These are phyloP conservation scores for Hypoxylon trugodes DNA, from an alignment of 495 filamentous ascomycete genomes.

Conservation along the genomic window DNA sequence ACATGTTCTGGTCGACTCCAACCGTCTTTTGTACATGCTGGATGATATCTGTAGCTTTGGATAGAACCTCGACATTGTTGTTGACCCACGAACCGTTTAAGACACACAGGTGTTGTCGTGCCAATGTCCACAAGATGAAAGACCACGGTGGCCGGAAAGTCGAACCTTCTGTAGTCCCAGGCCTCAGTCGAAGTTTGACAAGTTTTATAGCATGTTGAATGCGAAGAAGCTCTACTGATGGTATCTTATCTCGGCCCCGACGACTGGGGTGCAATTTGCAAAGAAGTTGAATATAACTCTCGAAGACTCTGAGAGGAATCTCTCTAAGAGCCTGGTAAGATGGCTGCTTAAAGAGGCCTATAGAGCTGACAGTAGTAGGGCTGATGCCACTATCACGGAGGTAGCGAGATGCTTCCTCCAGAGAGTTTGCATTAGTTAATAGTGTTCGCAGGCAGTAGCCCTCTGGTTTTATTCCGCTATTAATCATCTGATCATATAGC, in stretches of 20 bases:
- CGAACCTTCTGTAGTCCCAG: slow-evolving; percentile 34
- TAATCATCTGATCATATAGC: slow-evolving; percentile 52
- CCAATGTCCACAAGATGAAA: slow-evolving; percentile 39
- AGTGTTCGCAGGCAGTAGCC: slow-evolving; percentile 48
- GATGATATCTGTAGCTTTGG: slow-evolving; percentile 26
- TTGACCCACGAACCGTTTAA: slow-evolving; percentile 23
- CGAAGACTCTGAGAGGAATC: slow-evolving; percentile 43
- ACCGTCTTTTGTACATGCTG: slow-evolving; percentile 6
- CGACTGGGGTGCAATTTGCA: slow-evolving; percentile 43
- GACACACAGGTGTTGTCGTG: slow-evolving; percentile 34
- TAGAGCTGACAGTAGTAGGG: slow-evolving; percentile 15
- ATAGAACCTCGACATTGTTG: slow-evolving; percentile 35
- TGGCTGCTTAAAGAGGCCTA: slow-evolving; percentile 24
- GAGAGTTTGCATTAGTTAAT: slow-evolving; percentile 44
- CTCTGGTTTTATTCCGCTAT: slow-evolving; percentile 45
- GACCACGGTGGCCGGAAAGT: slow-evolving; percentile 41
- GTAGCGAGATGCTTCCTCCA: slow-evolving; percentile 45
- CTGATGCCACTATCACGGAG: slow-evolving; percentile 46
- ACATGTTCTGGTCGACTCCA: slow-evolving; percentile 36
- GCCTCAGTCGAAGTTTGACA: slow-evolving; percentile 22
- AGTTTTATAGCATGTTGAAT: slow-evolving; percentile 44
- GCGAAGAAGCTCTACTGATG: slow-evolving; percentile 15
- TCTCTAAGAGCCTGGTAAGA: slow-evolving; percentile 25
- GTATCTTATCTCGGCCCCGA: slow-evolving; percentile 15
- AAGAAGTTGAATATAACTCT: slow-evolving; percentile 51